phyloP scores from a whole-genome alignment of 2,329 filamentous ascomycete species.

The Canariomyces notabilis region DNA sequence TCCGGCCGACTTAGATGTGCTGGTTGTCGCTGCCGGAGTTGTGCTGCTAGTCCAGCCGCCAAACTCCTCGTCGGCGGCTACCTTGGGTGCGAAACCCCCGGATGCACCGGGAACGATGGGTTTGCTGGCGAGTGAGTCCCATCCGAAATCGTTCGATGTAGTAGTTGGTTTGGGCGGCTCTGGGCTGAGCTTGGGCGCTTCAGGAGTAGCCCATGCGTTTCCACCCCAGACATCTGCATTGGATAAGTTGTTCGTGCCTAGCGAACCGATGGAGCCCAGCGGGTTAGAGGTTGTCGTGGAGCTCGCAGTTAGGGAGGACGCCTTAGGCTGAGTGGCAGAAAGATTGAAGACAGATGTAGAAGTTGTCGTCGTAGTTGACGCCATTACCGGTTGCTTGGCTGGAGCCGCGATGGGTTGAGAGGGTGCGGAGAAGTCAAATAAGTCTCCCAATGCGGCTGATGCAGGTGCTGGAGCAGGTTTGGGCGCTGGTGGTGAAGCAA shows the following conservation, averaged over 20 bases:
- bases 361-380: constrained; percentile 36
- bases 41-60: constrained; percentile 84
- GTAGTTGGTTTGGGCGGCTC: constrained; percentile 32
- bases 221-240: constrained; percentile 76
- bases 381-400: constrained; percentile 35
- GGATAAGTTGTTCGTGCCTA: constrained; percentile 33
- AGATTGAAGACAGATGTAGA: constrained; percentile 77
- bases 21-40: constrained; percentile 38
- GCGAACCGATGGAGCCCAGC: constrained; percentile 35
- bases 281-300: constrained; percentile 34
- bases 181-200: constrained; percentile 38
- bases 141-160: constrained; percentile 55
- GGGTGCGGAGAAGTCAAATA: constrained; percentile 69
- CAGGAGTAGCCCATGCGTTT: constrained; percentile 69
- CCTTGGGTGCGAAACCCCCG: constrained; percentile 67
- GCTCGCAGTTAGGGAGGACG: constrained; percentile 38
- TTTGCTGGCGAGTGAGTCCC: constrained; percentile 53
- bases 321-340: constrained; percentile 48
- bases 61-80: constrained; percentile 89
- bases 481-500: constrained; percentile 42
- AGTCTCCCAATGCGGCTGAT: constrained; percentile 64
- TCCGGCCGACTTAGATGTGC: constrained; percentile 48
- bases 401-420: constrained; percentile 43
- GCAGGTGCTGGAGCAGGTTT: constrained; percentile 36
- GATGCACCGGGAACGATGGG: constrained; percentile 57